Conservation (phyloP, 1,284 basidiomycete species). For the Rhodotorula sp. region DNA sequence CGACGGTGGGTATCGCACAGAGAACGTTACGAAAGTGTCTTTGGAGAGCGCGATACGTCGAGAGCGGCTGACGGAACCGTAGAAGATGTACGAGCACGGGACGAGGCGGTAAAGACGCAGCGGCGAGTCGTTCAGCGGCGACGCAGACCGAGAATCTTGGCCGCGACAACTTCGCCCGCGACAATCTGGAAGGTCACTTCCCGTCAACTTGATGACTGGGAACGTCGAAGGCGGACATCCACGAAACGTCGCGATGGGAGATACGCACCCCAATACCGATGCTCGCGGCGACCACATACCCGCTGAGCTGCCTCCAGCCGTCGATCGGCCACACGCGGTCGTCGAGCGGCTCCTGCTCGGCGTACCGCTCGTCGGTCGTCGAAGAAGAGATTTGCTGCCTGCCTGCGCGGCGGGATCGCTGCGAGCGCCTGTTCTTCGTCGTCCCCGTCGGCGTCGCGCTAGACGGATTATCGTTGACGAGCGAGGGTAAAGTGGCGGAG, state of each 20-base stretch:
- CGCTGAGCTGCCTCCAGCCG: conserved; percentile 28
- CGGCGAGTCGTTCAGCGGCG: background rate
- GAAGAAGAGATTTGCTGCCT: background rate
- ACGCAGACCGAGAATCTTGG: conserved; percentile 20
- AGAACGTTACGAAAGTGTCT: no score
- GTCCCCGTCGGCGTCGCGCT: background rate
- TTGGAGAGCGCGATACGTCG: no score
- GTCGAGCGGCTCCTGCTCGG: background rate
- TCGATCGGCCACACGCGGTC: conserved; percentile 1
- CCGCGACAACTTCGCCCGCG: conserved; percentile 32
- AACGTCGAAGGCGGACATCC: no score
- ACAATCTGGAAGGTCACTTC: conserved; percentile 15
- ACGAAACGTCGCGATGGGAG: background rate
- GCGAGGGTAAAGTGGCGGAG: background rate
- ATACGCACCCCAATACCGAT: conserved; percentile 34
- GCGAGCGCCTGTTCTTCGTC: background rate
- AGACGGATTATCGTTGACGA: background rate
- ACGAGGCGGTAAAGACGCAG: no score
- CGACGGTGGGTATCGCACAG: no score
- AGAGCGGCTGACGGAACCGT: no score
- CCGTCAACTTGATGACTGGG: no score
- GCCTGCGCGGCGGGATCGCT: background rate
- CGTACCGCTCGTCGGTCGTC: background rate
- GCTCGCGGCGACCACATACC: conserved; percentile 31
- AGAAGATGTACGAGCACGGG: no score